Evolutionary conservation across 805 yeast species (phyloP), one percentile per base, ranked within the genome.

Genomic region (Priceomyces carsonii): DNA sequence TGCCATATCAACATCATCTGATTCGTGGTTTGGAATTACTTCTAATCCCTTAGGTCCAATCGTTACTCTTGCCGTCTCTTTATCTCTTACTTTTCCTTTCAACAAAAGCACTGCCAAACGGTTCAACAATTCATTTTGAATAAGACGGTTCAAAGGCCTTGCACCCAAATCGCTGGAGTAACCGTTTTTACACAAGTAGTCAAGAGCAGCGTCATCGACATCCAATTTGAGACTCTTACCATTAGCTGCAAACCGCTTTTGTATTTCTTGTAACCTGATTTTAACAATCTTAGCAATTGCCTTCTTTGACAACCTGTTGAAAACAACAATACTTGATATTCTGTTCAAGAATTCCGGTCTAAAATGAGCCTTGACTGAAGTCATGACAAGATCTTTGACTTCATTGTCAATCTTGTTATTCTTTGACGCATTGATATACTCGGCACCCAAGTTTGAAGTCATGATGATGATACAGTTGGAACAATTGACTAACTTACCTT

Each of bases 401-500:
- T 73, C 74, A 4, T 74, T 76, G 28, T 81, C 80, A 33, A 91
- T 70, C 59, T 78, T 81, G 7, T 87, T 60, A 22, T 79, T 75
- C 47, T 80, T 81, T 6, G 80, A 45, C 2, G 82, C 74, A 54
- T 79, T 80, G 61, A 93, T 84, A 56, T 71, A 88, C 57, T 88
- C 89, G 7, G 99, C 98, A 45, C 99, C 99, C 54, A 93, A 77
- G 63, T 93, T 93, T 18, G 98, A 91, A 0, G 99, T 93, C 96
- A 93, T 87, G 47, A 93, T 91, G 45, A 93, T 77, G 48, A 93
- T 88, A 32, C 89, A 77, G 62, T 93, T 93, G 32, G 96, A 83
- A 47, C 96, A 91, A 66, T 90, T 90, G 51, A 93, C 83, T 24
- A 88, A 80, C 53, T 91, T 90, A 56, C 99, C 99, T 55, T 85